phyloP scores from a whole-genome alignment of 2,329 filamentous ascomycete species.

The Stemphylium lycopersici region DNA sequence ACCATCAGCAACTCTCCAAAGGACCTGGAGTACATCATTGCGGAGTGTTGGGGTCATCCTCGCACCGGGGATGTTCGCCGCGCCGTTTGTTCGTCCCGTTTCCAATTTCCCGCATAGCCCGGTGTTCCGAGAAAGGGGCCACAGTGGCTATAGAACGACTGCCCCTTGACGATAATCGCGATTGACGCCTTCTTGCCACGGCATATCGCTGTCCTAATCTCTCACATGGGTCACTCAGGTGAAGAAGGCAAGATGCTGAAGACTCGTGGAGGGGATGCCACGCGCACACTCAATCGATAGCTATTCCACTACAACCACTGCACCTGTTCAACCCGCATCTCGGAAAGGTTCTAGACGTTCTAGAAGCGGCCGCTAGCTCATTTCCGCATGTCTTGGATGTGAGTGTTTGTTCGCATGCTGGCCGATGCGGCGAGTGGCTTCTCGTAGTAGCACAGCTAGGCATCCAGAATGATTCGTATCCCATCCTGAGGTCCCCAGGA shows the following conservation, averaged over 20 bases:
- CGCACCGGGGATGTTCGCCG: slow-evolving; percentile 1
- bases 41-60: neutral
- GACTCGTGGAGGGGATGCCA: neutral
- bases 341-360: slow-evolving; percentile 10
- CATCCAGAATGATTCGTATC: slow-evolving; percentile 11
- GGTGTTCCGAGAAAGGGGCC: slow-evolving; percentile 14
- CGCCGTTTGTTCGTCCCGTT: slow-evolving; percentile 7
- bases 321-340: slow-evolving; percentile 6
- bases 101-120: slow-evolving; percentile 16
- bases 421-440: slow-evolving; percentile 22
- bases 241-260: neutral
- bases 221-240: neutral
- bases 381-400: slow-evolving; percentile 18
- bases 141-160: slow-evolving; percentile 3
- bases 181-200: neutral
- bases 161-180: slow-evolving; percentile 5
- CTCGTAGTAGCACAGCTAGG: slow-evolving; percentile 12
- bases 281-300: slow-evolving; percentile 2
- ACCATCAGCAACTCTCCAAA: neutral
- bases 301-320: neutral
- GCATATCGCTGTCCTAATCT: neutral
- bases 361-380: slow-evolving; percentile 24
- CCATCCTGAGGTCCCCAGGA: slow-evolving; percentile 13
- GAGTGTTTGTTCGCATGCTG: slow-evolving; percentile 22
- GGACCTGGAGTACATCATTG: neutral